Conservation (phyloP, 345 rosid species). For the Lumnitzera racemosa region DNA sequence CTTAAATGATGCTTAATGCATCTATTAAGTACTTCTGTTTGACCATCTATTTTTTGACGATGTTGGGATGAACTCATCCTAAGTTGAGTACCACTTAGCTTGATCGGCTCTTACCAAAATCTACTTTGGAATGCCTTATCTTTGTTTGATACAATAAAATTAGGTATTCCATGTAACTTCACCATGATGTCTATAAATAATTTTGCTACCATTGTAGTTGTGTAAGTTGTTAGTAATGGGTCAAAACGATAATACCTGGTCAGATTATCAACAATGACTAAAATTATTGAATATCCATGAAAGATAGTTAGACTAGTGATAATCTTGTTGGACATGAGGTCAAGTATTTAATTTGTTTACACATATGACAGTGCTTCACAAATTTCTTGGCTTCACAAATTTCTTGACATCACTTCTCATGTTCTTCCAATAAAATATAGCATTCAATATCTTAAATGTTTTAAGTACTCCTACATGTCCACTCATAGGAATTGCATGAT, state of each 20-base stretch:
- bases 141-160: not conserved
- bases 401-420: not conserved
- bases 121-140: not conserved
- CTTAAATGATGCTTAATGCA: not conserved
- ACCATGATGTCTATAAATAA: not conserved
- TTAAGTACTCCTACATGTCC: no score
- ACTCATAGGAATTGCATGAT: no score
- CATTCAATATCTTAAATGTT: no score
- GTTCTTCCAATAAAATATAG: not conserved
- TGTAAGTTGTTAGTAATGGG: not conserved
- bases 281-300: not conserved
- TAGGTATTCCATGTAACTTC: not conserved
- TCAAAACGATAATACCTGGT: not conserved
- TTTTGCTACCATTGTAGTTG: not conserved
- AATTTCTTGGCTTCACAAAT: not conserved
- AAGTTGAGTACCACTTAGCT: not conserved
- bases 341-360: not conserved
- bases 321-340: not conserved
- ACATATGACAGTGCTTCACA: not conserved
- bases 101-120: not conserved
- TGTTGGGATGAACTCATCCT: not conserved
- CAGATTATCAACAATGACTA: not conserved
- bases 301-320: not conserved
- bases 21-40: not conserved
- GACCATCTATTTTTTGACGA: not conserved